Evolutionary conservation across 805 yeast genomes (phyloP), one percentile per base, ranked within the genome.

Genomic region (Sungouiozyma intestinalis): DNA sequence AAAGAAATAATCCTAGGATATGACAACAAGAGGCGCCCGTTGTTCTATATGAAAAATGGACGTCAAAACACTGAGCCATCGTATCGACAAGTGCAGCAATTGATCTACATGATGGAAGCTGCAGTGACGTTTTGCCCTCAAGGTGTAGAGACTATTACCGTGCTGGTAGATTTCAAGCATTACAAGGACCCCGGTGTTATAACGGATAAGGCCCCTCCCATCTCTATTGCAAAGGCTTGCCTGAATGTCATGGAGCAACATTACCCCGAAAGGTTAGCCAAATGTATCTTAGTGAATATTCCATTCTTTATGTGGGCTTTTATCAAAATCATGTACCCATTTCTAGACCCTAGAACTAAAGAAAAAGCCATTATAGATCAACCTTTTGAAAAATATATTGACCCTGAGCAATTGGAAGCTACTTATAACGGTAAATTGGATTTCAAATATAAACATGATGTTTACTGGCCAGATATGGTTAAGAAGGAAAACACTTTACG

Each of bases 261-360:
- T 48, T 76, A 73, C 52, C 81, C 81, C 2, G 81, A 75, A 48
- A 62, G 79, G 45, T 58, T 76, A 41, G 79, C 79, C 2, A 62
- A 67, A 42, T 77, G 78, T 15, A 60, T 74, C 16, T 66, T 76
- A 47, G 68, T 74, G 34, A 74, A 75, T 51, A 73, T 74, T 43
- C 79, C 80, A 11, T 72, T 76, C 73, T 67, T 72, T 35, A 76
- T 75, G 2, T 69, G 74, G 61, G 71, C 78, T 4, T 74, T 76
- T 48, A 65, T 76, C 51, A 76, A 74, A 53, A 58, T 75, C 42
- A 71, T 73, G 41, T 73, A 73, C 41, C 81, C 81, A 19, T 72
- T 76, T 48, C 68, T 76, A 41, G 81, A 76, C 51, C 79, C 79
- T 6, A 68, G 69, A 45, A 75, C 81, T 1, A 66, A 77, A 45